Evolutionary conservation across 2,329 filamentous ascomycete genomes (phyloP), one percentile per base, ranked within the genome.

Genomic region (Biscogniauxia mediterranea): DNA sequence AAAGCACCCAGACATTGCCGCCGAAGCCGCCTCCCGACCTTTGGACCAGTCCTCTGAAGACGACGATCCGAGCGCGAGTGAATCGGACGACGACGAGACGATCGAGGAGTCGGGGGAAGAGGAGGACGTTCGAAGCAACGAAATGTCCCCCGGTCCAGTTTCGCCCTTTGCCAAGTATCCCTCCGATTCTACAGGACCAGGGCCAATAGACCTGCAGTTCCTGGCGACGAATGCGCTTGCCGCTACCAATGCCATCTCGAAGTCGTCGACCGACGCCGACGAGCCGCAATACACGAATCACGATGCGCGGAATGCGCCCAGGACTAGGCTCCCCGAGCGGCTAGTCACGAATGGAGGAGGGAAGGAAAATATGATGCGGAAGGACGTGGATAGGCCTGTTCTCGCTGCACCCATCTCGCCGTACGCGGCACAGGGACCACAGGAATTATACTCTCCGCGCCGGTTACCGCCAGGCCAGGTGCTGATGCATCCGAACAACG

Each of bases 1-100:
- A 70, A 86, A 86, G 70, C 80, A 80, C 66, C 86, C 84, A 56
- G 87, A 92, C 56, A 83, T 92, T 70, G 87, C 88, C 61, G 77
- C 77, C 66, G 72, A 77, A 70, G 89, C 85, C 60, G 83, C 81
- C 64, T 76, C 78, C 64, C 73, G 81, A 65, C 80, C 84, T 21
- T 77, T 90, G 54, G 79, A 81, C 21, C 77, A 76, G 1, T 79
- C 78, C 59, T 76, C 78, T 58, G 78, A 78, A 15, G 77, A 80
- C 53, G 77, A 79, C 64, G 78, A 80, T 63, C 75, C 76, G 52
- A 72, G 73, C 64, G 60, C 68, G 65, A 62, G 69, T 64, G 69
- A 70, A 53, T 65, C 64, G 42, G 70, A 70, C 55, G 68, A 70
- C 56, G 68, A 63, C 56, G 68, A 63, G 58, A 67, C 68, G 54